phyloP scores from a whole-genome alignment of 352 stramenopile species.

The Phytophthora multivora region DNA sequence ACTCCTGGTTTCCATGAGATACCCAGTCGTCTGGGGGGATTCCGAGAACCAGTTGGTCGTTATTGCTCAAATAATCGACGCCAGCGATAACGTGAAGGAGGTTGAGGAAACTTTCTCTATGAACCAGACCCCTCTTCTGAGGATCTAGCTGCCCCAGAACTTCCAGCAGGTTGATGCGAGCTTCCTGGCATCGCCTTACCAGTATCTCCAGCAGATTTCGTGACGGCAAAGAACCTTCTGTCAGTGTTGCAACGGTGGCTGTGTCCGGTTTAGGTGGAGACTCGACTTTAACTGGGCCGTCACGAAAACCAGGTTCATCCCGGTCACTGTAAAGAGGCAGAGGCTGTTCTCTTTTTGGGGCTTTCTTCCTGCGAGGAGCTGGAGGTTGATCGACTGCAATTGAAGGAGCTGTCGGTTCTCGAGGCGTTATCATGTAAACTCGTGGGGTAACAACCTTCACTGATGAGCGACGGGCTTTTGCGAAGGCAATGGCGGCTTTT shows the following conservation, averaged over 20 bases:
- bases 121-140: conserved; percentile 33
- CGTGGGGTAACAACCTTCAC: conserved; percentile 26
- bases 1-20: conserved; percentile 11
- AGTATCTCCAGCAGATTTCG: conserved; percentile 27
- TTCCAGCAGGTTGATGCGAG: conserved; percentile 30
- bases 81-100: conserved; percentile 38
- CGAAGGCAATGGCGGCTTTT: conserved; percentile 30
- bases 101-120: conserved; percentile 26
- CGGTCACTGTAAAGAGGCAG: neutral
- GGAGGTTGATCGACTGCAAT: conserved; percentile 17
- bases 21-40: conserved; percentile 23
- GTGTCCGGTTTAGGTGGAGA: conserved; percentile 14
- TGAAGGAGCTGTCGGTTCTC: conserved; percentile 22
- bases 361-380: conserved; percentile 29
- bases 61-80: conserved; percentile 10
- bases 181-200: conserved; percentile 33
- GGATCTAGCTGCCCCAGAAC: conserved; percentile 33
- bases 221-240: conserved; percentile 14
- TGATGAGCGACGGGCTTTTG: conserved; percentile 37
- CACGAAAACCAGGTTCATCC: neutral
- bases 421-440: conserved; percentile 7
- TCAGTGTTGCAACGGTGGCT: conserved; percentile 33
- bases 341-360: conserved; percentile 3
- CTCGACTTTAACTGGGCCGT: neutral
- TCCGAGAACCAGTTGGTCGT: conserved; percentile 13